Conservation (phyloP, 2,329 filamentous ascomycete species). For the Endoconidiophora laricicola region DNA sequence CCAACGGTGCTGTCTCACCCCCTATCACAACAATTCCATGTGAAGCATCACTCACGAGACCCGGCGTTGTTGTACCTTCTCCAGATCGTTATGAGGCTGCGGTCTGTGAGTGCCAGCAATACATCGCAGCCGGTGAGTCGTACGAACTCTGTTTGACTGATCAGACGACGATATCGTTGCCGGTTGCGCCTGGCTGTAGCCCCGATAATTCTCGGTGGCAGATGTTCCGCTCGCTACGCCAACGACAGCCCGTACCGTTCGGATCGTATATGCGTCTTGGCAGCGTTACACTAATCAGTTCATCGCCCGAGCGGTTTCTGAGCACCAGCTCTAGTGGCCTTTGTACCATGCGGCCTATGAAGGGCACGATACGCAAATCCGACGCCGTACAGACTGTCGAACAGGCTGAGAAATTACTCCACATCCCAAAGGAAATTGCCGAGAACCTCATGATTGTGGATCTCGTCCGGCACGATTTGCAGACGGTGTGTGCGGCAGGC, state of each 20-base stretch:
- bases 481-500: conserved; percentile 62
- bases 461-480: conserved; percentile 82
- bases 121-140: conserved; percentile 60
- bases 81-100: conserved; percentile 43
- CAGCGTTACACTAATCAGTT: conserved; percentile 55
- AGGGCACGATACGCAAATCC: conserved; percentile 80
- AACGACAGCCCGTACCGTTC: conserved; percentile 66
- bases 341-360: conserved; percentile 82
- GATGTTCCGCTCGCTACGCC: conserved; percentile 54
- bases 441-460: conserved; percentile 99
- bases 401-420: conserved; percentile 55
- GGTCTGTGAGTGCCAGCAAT: conserved; percentile 51
- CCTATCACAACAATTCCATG: not conserved
- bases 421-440: conserved; percentile 74
- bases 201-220: conserved; percentile 37
- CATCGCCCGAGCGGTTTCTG: conserved; percentile 81
- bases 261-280: conserved; percentile 64
- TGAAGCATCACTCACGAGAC: not conserved
- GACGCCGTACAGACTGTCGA: conserved; percentile 46
- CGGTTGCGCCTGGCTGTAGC: conserved; percentile 14
- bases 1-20: not conserved
- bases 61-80: conserved; percentile 23
- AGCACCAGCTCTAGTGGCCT: conserved; percentile 34
- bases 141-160: conserved; percentile 77
- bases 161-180: conserved; percentile 45